Base-by-base conservation (phyloP, 2,329 filamentous ascomycete genomes). In the Plectosphaerella plurivora region DNA sequence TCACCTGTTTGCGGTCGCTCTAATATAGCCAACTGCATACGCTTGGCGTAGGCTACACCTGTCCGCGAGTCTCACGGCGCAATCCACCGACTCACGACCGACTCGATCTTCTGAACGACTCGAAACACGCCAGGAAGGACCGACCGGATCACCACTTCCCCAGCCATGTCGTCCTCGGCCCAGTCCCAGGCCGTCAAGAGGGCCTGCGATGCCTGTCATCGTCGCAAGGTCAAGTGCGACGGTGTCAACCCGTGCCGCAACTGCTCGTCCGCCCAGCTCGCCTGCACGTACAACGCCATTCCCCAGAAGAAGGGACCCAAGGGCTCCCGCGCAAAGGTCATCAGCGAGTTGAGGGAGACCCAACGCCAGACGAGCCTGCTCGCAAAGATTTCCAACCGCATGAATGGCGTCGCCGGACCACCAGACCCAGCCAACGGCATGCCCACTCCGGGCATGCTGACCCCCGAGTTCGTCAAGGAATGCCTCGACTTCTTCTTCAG, bases 271-370 rank as follows among this genome's bases (percentile, higher is more conserved):
- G 83, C 86, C 7, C 78, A 83, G 61, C 74, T 89, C 16, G 75
- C 78, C 12, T 90, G 87, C 74, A 89, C 86, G 28, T 90, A 89
- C 76, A 85, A 88, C 71, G 83, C 85, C 35, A 83, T 89, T 36
- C 86, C 86, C 2, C 86, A 88, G 70, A 89, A 89, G 72, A 89
- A 89, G 67, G 87, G 87, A 1, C 87, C 86, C 44, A 89, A 89
- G 69, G 86, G 87, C 58, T 87, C 84, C 33, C 75, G 86, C 55
- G 87, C 87, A 49, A 90, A 89, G 68, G 85, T 90, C 53, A 87
- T 90, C 67, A 88, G 84, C 63, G 86, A 89, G 63, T 67, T 90
- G 55, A 80, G 87, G 58, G 84, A 86, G 62, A 86, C 76, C 0
- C 86, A 89, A 62, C 79, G 83, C 59, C 82, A 86, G 64, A 84